Conservation (phyloP, 179 eudicot genomes). For the Carnegiea gigantea region DNA sequence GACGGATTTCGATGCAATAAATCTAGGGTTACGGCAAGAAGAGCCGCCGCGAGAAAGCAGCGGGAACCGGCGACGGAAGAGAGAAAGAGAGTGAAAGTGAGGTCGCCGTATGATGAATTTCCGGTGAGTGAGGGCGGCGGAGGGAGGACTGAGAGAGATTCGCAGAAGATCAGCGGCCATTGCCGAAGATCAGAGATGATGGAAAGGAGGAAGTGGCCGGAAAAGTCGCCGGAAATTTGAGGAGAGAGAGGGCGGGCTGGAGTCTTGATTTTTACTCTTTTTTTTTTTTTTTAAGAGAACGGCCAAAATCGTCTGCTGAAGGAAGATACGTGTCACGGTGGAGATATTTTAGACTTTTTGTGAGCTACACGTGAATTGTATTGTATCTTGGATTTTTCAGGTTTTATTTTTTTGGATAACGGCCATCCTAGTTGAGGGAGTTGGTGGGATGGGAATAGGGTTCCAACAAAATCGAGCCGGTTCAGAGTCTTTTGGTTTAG, state of each 20-base stretch:
- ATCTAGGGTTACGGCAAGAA: slow-evolving; percentile 14
- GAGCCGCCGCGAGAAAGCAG: background rate
- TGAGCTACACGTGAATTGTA: background rate
- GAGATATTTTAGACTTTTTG: background rate
- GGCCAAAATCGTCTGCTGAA: background rate
- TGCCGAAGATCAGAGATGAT: slow-evolving; percentile 2
- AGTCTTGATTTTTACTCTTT: background rate
- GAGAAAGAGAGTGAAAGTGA: slow-evolving; percentile 14
- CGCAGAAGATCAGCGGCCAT: slow-evolving; percentile 43
- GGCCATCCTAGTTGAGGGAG: too few species aligned
- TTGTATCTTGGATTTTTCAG: too few species aligned
- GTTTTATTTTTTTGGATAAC: too few species aligned
- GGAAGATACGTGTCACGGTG: background rate
- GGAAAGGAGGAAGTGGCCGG: background rate
- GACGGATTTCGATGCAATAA: slow-evolving; percentile 36
- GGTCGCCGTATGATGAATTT: slow-evolving; percentile 15
- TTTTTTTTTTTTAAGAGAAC: background rate
- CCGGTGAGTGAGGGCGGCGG: slow-evolving; percentile 20
- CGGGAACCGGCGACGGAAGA: slow-evolving; percentile 25
- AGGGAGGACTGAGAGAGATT: slow-evolving; percentile 35
- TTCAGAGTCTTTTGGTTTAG: too few species aligned
- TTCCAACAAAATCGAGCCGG: too few species aligned
- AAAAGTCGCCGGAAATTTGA: background rate
- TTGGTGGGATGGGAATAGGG: too few species aligned
- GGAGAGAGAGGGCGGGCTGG: background rate